phyloP scores from a whole-genome alignment of 2,329 filamentous ascomycete genomes.

The Beauveria scarabaeidicola region DNA sequence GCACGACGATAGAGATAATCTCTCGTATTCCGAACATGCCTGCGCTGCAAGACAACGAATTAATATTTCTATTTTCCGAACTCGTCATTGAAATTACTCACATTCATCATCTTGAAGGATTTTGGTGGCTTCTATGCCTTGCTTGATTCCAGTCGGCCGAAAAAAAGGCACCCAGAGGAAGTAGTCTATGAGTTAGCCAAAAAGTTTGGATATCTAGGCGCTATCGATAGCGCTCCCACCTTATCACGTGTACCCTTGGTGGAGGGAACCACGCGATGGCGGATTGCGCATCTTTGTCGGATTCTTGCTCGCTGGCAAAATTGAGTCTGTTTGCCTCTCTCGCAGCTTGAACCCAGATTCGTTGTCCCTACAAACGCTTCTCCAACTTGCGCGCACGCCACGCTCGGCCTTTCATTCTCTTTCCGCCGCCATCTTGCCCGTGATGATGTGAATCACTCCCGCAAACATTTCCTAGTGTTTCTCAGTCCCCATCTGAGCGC shows the following conservation, averaged over 20 bases:
- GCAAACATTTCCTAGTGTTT: slow-evolving; percentile 5
- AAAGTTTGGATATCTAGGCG: slow-evolving; percentile 18
- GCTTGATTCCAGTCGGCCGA: neutral
- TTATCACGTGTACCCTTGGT: slow-evolving; percentile 32
- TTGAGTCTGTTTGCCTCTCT: neutral
- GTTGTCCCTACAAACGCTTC: neutral
- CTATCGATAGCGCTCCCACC: slow-evolving; percentile 22
- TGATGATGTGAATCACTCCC: slow-evolving; percentile 14
- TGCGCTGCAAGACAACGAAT: slow-evolving; percentile 24
- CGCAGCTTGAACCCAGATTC: neutral
- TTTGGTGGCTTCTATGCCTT: neutral
- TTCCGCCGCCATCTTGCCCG: slow-evolving; percentile 5
- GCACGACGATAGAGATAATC: slow-evolving; percentile 79
- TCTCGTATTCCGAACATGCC: slow-evolving; percentile 33
- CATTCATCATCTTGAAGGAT: slow-evolving; percentile 23
- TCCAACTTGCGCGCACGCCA: neutral
- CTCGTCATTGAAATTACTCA: slow-evolving; percentile 15
- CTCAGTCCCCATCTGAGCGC: neutral
- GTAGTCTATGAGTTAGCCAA: slow-evolving; percentile 14
- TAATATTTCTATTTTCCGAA: slow-evolving; percentile 10
- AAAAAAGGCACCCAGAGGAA: slow-evolving; percentile 16
- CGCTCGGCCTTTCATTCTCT: neutral
- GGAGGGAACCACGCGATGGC: slow-evolving; percentile 14
- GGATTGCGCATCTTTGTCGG: slow-evolving; percentile 2
- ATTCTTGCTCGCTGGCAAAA: neutral